phyloP scores from a whole-genome alignment of 371 early-diverging fungal genomes.

The Mucor piriformis region DNA sequence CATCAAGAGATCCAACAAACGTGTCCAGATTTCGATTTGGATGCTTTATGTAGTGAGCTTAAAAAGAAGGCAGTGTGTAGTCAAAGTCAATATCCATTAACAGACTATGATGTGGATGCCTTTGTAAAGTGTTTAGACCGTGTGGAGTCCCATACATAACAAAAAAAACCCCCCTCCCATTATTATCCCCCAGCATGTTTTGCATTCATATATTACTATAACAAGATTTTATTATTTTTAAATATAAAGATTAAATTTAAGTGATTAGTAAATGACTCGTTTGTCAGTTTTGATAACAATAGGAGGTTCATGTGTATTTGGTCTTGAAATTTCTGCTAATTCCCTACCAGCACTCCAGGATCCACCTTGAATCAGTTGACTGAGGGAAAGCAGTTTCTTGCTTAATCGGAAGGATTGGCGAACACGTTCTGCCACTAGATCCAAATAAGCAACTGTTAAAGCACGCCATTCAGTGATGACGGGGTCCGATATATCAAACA shows the following conservation, averaged over 20 bases:
- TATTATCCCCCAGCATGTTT: neutral
- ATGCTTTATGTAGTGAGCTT: constrained; percentile 27
- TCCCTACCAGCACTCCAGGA: constrained; percentile 91
- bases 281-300: constrained; percentile 68
- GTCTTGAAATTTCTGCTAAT: constrained; percentile 78
- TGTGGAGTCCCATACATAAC: neutral
- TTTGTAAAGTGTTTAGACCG: constrained; percentile 18
- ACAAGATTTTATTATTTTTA: neutral
- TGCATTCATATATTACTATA: neutral
- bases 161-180: neutral
- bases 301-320: constrained; percentile 87
- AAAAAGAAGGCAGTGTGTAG: constrained; percentile 23
- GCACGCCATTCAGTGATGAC: constrained; percentile 94
- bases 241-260: neutral
- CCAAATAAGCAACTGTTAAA: constrained; percentile 84
- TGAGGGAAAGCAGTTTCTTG: constrained; percentile 68
- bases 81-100: constrained; percentile 1
- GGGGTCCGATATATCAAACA: constrained; percentile 81
- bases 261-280: constrained; percentile 25
- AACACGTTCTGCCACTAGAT: constrained; percentile 73
- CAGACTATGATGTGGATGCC: constrained; percentile 17
- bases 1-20: constrained; percentile 22
- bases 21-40: constrained; percentile 37
- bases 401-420: constrained; percentile 63
- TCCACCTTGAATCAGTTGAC: constrained; percentile 89